Evolutionary conservation across 805 yeast genomes (phyloP).

Genomic region (Kodamaea restingae): DNA sequence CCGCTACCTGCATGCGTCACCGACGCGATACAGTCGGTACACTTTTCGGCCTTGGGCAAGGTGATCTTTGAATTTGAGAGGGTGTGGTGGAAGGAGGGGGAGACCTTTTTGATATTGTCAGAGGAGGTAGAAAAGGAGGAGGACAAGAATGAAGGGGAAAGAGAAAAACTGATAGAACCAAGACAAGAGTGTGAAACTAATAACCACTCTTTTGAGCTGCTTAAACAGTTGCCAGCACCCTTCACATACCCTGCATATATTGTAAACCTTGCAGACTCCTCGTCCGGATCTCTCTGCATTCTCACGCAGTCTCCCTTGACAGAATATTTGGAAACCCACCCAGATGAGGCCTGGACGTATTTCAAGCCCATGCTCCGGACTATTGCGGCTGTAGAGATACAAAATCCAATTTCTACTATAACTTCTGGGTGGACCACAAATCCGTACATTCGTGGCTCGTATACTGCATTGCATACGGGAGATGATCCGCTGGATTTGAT

Average conservation of each 20-base stretch:
- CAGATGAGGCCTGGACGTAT: conserved; percentile 52
- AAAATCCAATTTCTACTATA: conserved; percentile 34
- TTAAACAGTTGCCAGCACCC: conserved; percentile 43
- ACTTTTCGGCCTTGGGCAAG: conserved; percentile 41
- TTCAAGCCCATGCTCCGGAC: conserved; percentile 50
- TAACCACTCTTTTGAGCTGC: too few species aligned
- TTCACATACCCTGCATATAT: conserved; percentile 60
- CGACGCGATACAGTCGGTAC: conserved; percentile 22
- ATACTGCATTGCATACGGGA: conserved; percentile 64
- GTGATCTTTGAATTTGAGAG: conserved; percentile 39
- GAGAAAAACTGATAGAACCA: neutral
- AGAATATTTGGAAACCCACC: conserved; percentile 48
- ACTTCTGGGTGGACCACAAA: conserved; percentile 75
- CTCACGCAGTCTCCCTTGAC: conserved; percentile 75
- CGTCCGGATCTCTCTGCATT: conserved; percentile 45
- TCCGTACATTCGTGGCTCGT: conserved; percentile 77
- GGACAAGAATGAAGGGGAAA: neutral
- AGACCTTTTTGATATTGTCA: conserved; percentile 45
- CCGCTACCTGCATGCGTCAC: conserved; percentile 44
- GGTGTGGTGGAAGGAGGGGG: conserved; percentile 40
- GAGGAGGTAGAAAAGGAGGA: conserved; percentile 11
- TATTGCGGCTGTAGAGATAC: conserved; percentile 17
- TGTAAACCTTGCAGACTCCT: conserved; percentile 46
- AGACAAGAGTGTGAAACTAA: neutral
- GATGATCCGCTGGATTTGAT: conserved; percentile 67